Percentiles rank a stretch among this genome's conserved stretches.
Evolutionary conservation across 352 stramenopile species (phyloP).

Genomic region (Pythium monospermum): DNA sequence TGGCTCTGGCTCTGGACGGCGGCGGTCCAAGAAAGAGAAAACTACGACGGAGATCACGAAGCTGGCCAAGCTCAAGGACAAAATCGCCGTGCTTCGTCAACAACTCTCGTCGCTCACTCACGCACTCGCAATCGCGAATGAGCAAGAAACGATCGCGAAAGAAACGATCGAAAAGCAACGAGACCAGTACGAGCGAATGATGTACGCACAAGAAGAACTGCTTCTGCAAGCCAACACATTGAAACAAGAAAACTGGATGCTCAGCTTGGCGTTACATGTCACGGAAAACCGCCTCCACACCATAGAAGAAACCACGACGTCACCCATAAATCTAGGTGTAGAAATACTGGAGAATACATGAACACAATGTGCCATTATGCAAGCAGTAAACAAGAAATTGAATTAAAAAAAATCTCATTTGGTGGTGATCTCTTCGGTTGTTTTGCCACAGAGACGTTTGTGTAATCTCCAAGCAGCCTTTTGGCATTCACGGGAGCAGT

Average conservation of each 20-base stretch:
- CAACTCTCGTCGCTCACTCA: constrained; percentile 32
- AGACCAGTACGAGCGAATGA: constrained; percentile 28
- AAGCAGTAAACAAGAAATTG: too few relatives aligned
- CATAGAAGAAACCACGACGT: neutral
- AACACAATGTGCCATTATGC: too few relatives aligned
- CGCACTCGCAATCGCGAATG: constrained; percentile 61
- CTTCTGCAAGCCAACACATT: constrained; percentile 45
- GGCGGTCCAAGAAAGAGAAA: neutral
- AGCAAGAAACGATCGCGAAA: constrained; percentile 74
- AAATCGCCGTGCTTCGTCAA: constrained; percentile 31
- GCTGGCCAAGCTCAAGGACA: constrained; percentile 35
- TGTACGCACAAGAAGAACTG: constrained; percentile 40
- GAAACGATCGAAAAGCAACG: constrained; percentile 31
- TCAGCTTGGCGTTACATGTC: constrained; percentile 61
- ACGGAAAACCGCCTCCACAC: constrained; percentile 23
- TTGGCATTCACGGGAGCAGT: constrained; percentile 83
- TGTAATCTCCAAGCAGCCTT: constrained; percentile 73
- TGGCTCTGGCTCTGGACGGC: neutral
- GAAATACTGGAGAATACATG: too few relatives aligned
- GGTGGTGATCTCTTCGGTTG: constrained; percentile 42
- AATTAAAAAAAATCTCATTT: too few relatives aligned
- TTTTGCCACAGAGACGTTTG: constrained; percentile 68
- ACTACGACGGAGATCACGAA: constrained; percentile 23
- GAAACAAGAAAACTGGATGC: constrained; percentile 67
- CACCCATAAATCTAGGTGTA: too few relatives aligned